Conservation (phyloP, 2,329 filamentous ascomycete genomes). For the Balansia obtecta region DNA sequence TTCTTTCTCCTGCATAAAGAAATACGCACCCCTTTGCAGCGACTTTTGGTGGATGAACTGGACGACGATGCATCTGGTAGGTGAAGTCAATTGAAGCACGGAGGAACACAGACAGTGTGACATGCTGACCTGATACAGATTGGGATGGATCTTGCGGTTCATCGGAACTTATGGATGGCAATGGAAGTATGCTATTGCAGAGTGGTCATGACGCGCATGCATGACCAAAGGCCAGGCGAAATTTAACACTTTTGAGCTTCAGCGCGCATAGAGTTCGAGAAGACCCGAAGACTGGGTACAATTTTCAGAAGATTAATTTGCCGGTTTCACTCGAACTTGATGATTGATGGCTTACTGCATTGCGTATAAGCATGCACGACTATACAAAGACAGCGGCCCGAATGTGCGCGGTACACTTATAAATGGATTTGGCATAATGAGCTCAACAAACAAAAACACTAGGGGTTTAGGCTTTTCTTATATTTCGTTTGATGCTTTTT, state of each 20-base stretch:
- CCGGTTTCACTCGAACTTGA: background rate
- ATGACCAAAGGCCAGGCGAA: conserved; percentile 17
- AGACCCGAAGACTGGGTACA: background rate
- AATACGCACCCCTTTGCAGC: conserved; percentile 36
- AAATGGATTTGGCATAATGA: background rate
- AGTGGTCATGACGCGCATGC: conserved; percentile 27
- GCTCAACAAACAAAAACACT: background rate
- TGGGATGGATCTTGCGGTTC: conserved; percentile 44
- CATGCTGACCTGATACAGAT: conserved; percentile 24
- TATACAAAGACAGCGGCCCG: background rate
- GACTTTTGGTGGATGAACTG: conserved; percentile 42
- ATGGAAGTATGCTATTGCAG: conserved; percentile 33
- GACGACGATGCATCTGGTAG: conserved; percentile 48
- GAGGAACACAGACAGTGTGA: background rate
- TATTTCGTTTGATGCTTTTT: background rate
- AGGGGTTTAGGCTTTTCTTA: background rate
- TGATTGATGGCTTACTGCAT: background rate
- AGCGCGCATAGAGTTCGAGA: background rate
- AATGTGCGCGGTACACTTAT: background rate
- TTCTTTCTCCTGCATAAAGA: conserved; percentile 12
- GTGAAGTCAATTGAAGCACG: background rate
- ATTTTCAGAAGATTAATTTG: background rate
- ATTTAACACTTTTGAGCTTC: background rate
- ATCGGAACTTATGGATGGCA: conserved; percentile 40
- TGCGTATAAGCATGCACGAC: background rate